Conservation (phyloP, 129 eudicot species). For the Kitagawia praeruptora region DNA sequence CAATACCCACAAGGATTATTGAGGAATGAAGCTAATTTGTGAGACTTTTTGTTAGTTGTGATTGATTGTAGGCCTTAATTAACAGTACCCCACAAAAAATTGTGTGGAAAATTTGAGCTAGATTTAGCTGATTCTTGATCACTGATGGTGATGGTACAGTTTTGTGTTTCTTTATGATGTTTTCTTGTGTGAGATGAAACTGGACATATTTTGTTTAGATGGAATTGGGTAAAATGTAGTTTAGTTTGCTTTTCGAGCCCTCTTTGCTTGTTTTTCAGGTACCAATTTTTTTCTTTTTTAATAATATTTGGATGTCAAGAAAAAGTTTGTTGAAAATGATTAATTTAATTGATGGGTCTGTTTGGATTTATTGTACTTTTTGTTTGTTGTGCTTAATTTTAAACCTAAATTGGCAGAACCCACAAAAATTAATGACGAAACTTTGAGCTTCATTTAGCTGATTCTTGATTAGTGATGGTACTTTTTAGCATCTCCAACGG, state of each 20-base stretch:
- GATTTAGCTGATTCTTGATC: background rate
- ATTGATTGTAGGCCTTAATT: background rate
- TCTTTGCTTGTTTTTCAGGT: constrained; percentile 4
- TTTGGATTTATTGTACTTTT: background rate
- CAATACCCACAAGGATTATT: background rate
- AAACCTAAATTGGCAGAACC: background rate
- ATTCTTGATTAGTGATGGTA: background rate
- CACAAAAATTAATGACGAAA: constrained; percentile 3
- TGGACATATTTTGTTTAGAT: background rate
- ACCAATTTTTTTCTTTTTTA: background rate
- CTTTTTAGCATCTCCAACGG: background rate
- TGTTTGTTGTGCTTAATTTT: no score
- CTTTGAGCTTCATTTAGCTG: background rate
- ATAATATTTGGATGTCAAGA: background rate
- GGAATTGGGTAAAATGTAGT: background rate
- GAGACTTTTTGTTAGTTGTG: background rate
- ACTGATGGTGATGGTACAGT: background rate
- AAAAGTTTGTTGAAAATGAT: background rate
- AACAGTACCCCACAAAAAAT: background rate
- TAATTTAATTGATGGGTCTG: background rate
- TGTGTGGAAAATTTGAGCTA: background rate
- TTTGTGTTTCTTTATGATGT: background rate
- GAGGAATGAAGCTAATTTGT: background rate
- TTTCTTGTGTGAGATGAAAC: background rate
- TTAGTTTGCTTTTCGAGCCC: constrained; percentile 6